Evolutionary conservation across 768 basidiomycete genomes (phyloP), one percentile per base, ranked within the genome.

Genomic region (Russula sp.): DNA sequence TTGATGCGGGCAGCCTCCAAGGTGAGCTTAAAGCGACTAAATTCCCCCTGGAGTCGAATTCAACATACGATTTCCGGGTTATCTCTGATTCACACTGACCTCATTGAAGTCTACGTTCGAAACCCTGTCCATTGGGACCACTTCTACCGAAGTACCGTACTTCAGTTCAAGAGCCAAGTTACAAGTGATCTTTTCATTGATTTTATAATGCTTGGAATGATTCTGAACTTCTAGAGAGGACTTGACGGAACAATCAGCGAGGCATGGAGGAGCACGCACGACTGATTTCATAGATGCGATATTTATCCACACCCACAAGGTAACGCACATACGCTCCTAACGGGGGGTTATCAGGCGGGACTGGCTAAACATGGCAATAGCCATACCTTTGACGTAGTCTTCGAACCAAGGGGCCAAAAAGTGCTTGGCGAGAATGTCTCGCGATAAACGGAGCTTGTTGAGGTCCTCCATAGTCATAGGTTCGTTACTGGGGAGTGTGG

Each of bases 241-340:
- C 41, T 42, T 22, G 22, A 65, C 42, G 36, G 50, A 68, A 1
- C 1, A 1, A 52, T 50, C n/a, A 20, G 14, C 5, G 18, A 35
- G 61, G 60, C n/a, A n/a, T 39, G 38, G 42, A 41, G 52, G n/a
- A 54, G 32, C 34, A 78, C 90, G 66, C 59, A 94, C 94, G 83
- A 20, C 75, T 73, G 41, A 98, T 78, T 73, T 90, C 83, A 70
- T 92, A 94, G 50, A 94, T 80, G 58, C 95, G 82, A 73, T 98
- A 98, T 22, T 72, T 70, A 58, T 90, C 86, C 2, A 76, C 66
- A 0, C 90, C 91, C 65, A 95, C 85, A 42, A 90, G 76, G 69
- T 90, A 88, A 42, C 95, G 83, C 10, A 98, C 93, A 83, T 86
- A 98, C 29, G 84, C 83, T 49, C 87, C 94, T 93, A 65, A 4